phyloP scores from a whole-genome alignment of 345 rosid species.

The Cardamine resedifolia region DNA sequence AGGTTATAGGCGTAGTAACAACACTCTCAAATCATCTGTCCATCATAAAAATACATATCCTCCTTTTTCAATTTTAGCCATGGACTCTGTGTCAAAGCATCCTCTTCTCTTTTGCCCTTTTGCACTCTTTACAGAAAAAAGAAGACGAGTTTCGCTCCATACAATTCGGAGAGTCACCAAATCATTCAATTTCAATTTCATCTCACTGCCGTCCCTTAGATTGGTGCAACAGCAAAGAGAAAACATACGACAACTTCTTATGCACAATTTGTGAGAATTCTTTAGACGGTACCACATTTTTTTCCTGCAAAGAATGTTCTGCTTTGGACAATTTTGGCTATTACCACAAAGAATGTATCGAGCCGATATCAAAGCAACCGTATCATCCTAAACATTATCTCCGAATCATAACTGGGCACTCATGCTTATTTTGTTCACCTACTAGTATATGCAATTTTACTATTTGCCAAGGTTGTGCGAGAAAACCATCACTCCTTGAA shows the following conservation, averaged over 20 bases:
- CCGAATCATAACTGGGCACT: too few relatives aligned
- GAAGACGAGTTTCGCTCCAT: neutral
- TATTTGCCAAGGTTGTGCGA: neutral
- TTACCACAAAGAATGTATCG: neutral
- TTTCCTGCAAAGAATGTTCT: neutral
- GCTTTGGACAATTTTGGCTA: too few relatives aligned
- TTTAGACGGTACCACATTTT: neutral
- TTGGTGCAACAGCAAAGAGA: too few relatives aligned
- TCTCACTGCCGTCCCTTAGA: too few relatives aligned
- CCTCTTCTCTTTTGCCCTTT: neutral
- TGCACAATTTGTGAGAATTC: too few relatives aligned
- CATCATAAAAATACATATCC: too few relatives aligned
- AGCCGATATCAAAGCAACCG: neutral
- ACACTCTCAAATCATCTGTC: neutral
- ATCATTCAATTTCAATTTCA: too few relatives aligned
- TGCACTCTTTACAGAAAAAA: neutral
- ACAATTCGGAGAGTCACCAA: neutral
- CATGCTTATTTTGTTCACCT: too few relatives aligned
- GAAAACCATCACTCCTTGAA: neutral
- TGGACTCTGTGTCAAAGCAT: neutral
- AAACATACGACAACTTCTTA: too few relatives aligned
- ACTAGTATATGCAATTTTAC: slow-evolving; percentile 13
- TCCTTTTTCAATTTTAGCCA: neutral
- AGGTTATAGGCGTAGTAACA: too few relatives aligned
- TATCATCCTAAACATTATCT: slow-evolving; percentile 19